These are phyloP conservation scores for Imleria badia DNA, from an alignment of 768 basidiomycete species.

Conservation along the genomic window DNA sequence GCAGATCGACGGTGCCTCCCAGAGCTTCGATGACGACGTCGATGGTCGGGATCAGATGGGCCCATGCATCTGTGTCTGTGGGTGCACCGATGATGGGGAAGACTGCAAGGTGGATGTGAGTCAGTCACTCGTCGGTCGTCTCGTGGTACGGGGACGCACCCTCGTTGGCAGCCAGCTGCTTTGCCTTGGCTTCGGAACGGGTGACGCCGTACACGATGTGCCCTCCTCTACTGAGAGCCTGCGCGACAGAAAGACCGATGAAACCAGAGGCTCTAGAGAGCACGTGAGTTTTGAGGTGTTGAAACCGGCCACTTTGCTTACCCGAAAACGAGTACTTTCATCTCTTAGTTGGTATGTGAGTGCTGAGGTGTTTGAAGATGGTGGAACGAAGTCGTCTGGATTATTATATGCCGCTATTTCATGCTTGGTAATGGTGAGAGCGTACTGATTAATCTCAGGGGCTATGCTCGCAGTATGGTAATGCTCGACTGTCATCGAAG, in stretches of 20 bases:
- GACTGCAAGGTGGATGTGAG: conserved; percentile 12
- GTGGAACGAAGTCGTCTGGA: no score
- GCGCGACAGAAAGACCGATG: conserved; percentile 32
- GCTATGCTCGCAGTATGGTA: no score
- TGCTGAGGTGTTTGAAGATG: neutral
- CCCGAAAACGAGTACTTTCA: conserved; percentile 21
- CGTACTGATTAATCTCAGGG: no score
- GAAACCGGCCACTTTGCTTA: neutral
- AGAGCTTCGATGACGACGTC: conserved; percentile 25
- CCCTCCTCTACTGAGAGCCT: conserved; percentile 34
- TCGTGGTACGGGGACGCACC: conserved; percentile 3
- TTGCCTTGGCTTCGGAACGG: conserved; percentile 25
- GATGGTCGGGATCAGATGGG: conserved; percentile 13
- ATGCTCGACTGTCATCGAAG: no score
- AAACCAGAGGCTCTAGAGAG: conserved; percentile 30
- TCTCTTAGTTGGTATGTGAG: neutral
- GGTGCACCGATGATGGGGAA: conserved; percentile 26
- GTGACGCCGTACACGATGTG: conserved; percentile 37
- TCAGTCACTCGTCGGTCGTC: no score
- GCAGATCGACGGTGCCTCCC: conserved; percentile 12
- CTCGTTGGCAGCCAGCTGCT: conserved; percentile 28
- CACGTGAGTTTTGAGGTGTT: neutral
- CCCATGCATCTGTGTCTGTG: conserved; percentile 13
- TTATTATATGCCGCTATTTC: neutral
- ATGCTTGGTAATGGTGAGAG: neutral